Evolutionary conservation across 441 rosid genomes (phyloP).

Genomic region (Francoa sonchifolia): DNA sequence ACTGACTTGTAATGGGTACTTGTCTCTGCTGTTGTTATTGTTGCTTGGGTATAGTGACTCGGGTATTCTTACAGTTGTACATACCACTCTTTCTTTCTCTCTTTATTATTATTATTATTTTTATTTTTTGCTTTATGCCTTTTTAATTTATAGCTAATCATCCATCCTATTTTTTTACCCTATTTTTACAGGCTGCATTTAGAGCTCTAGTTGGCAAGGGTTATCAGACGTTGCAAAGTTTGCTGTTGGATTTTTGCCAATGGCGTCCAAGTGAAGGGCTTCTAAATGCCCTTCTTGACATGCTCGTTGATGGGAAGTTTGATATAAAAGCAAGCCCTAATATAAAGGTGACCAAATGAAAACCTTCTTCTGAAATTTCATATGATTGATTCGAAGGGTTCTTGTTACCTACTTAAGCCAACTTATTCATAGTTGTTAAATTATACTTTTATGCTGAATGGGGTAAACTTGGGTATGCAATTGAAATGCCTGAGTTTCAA

Average conservation of each 20-base stretch:
- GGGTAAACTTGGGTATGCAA: slow-evolving; percentile 2
- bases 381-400: slow-evolving; percentile 2
- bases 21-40: too few species aligned
- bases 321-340: slow-evolving; percentile 56
- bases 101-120: not conserved
- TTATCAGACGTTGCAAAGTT: slow-evolving; percentile 86
- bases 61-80: too few species aligned
- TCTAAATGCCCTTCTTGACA: slow-evolving; percentile 80
- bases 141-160: slow-evolving; percentile 5
- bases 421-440: not conserved
- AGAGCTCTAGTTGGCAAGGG: slow-evolving; percentile 96
- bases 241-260: slow-evolving; percentile 80
- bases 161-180: slow-evolving; percentile 3
- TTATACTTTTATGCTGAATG: not conserved
- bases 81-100: slow-evolving; percentile 3
- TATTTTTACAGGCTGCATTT: slow-evolving; percentile 60
- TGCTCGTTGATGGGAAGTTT: slow-evolving; percentile 97
- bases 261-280: slow-evolving; percentile 82
- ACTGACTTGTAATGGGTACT: too few species aligned
- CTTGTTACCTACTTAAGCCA: not conserved
- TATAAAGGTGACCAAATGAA: slow-evolving; percentile 48
- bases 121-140: not conserved
- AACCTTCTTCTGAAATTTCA: slow-evolving; percentile 11
- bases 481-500: slow-evolving; percentile 5
- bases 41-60: too few species aligned